Evolutionary conservation across 768 basidiomycete species (phyloP), one percentile per base, ranked within the genome.

Genomic region (Amanita muscaria): DNA sequence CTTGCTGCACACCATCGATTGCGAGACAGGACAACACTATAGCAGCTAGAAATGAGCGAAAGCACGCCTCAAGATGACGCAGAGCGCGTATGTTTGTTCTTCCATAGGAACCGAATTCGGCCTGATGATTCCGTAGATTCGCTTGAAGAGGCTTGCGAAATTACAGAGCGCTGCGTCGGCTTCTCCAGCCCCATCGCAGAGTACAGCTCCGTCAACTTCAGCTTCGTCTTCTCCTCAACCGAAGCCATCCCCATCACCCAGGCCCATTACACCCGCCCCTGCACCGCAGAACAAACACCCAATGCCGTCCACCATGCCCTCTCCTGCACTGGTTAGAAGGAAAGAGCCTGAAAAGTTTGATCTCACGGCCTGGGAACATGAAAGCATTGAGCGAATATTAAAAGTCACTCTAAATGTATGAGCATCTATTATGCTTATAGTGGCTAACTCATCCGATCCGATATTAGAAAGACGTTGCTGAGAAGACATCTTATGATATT

Each of bases 101-200:
- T 11, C 24, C 6, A 7, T 27, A 25, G 16, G 24, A 18, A 31
- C 16, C 25, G 30, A 18, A 16, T 7, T 15, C 25, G 24, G 41
- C 16, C 21, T 27, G 22, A 31, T 14, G 31, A 18, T 34, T 22
- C 24, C 41, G 11, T 54, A 94, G 92, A 94, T 96, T 58, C 88
- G 91, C 51, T 67, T 89, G 60, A 94, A 94, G 64, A 80, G 93
- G 45, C 73, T 98, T 42, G 91, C 88, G 24, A 89, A 87, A 60
- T 72, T 97, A 6, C 84, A 86, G 56, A 67, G 57, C 30, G 53
- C 57, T 8, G 32, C 41, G 30, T 18, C 44, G 27, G 22, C 35
- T 29, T 19, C 65, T 11, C 38, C 53, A 16, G 49, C 64, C 25
- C 54, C 47, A 41, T 47, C 53, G 32, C 64, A 69, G 23, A 59